Percentiles rank a stretch among this genome's conserved stretches.
These are phyloP conservation scores for Spathaspora passalidarum DNA, from an alignment of 805 yeast species.

Conservation along the genomic window DNA sequence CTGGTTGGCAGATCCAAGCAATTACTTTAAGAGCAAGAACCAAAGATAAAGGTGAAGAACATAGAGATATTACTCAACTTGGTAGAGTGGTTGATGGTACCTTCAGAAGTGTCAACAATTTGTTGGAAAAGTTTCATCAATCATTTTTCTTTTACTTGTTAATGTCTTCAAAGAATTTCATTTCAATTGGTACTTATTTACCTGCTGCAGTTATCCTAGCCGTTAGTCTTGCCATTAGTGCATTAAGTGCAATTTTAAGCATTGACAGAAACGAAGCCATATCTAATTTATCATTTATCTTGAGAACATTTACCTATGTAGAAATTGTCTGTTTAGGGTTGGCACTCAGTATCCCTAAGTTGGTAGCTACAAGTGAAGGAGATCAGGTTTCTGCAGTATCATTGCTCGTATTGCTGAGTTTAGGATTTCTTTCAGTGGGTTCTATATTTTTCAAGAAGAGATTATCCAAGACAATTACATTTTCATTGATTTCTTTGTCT, in stretches of 20 bases:
- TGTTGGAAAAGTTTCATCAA: slow-evolving; percentile 94
- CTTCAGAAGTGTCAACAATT: slow-evolving; percentile 84
- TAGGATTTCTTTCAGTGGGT: slow-evolving; percentile 12
- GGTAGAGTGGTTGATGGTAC: slow-evolving; percentile 88
- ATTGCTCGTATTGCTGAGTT: slow-evolving; percentile 7
- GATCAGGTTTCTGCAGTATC: slow-evolving; percentile 15
- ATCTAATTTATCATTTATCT: slow-evolving; percentile 20
- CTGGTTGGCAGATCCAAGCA: slow-evolving; percentile 96
- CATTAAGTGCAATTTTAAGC: slow-evolving; percentile 54
- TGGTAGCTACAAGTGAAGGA: slow-evolving; percentile 9
- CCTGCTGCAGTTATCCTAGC: slow-evolving; percentile 81
- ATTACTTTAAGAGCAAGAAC: slow-evolving; percentile 66
- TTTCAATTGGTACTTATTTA: slow-evolving; percentile 89
- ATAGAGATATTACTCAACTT: slow-evolving; percentile 82
- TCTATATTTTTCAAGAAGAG: slow-evolving; percentile 6
- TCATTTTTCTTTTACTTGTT: slow-evolving; percentile 90
- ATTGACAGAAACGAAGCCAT: slow-evolving; percentile 37
- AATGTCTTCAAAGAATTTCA: slow-evolving; percentile 74
- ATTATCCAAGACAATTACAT: slow-evolving; percentile 20
- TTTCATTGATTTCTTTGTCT: slow-evolving; percentile 44
- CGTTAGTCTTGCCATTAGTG: slow-evolving; percentile 63
- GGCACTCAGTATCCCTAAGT: slow-evolving; percentile 23
- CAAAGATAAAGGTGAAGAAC: slow-evolving; percentile 42
- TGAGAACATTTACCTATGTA: slow-evolving; percentile 26
- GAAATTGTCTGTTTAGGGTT: slow-evolving; percentile 22